Evolutionary conservation across 768 basidiomycete genomes (phyloP).

Genomic region (Lactarius sp.): DNA sequence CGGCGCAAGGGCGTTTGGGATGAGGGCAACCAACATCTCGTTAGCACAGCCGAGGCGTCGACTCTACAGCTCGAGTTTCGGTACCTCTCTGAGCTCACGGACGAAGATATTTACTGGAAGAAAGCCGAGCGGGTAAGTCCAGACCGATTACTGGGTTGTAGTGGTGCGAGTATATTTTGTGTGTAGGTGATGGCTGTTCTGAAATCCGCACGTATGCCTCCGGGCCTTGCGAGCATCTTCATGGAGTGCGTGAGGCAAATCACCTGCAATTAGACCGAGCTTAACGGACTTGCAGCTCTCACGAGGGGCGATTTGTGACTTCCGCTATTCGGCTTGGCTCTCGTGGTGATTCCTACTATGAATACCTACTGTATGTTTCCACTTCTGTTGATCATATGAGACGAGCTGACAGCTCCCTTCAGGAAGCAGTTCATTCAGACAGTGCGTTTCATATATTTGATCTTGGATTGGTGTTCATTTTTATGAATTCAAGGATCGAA

Average conservation of each 20-base stretch:
- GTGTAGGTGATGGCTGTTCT: conserved; percentile 65
- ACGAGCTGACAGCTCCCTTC: conserved; percentile 18
- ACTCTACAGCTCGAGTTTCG: conserved; percentile 89
- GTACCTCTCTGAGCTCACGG: conserved; percentile 78
- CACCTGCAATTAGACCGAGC: background rate
- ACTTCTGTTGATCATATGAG: conserved; percentile 10
- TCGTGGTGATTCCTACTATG: conserved; percentile 91
- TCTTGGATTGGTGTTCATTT: conserved; percentile 6
- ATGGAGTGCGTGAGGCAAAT: conserved; percentile 49
- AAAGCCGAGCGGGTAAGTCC: conserved; percentile 61
- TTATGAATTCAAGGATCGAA: conserved; percentile 47
- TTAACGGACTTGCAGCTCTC: conserved; percentile 35
- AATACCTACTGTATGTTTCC: conserved; percentile 68
- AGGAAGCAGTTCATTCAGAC: conserved; percentile 82
- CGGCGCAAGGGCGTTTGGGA: conserved; percentile 56
- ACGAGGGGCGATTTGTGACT: conserved; percentile 49
- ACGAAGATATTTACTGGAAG: conserved; percentile 74
- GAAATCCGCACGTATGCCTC: conserved; percentile 52
- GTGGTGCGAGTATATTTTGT: background rate
- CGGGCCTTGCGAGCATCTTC: conserved; percentile 81
- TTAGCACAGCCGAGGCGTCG: conserved; percentile 81
- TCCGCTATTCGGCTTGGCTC: conserved; percentile 86
- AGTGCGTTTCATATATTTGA: conserved; percentile 21
- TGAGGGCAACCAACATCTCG: conserved; percentile 51
- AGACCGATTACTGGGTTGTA: background rate